A percentile compares a stretch with the other conserved stretches of the same genome.
Evolutionary conservation across 106 monocot species (phyloP).

Genomic region (Allium sativum): DNA sequence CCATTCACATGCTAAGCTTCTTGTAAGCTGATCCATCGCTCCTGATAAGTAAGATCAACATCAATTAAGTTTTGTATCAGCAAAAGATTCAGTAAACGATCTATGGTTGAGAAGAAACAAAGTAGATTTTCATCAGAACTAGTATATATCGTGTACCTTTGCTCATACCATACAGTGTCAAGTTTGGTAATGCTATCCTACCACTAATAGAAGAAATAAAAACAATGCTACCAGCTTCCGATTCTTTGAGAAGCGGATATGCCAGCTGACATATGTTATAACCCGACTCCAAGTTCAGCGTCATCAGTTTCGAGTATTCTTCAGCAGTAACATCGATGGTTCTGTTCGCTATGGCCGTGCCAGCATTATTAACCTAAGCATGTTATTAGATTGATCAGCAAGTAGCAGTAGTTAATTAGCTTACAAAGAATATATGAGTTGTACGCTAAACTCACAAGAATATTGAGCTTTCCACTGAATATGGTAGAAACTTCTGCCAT

Average conservation of each 20-base stretch:
- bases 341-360: neutral
- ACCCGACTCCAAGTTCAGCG: constrained; percentile 17
- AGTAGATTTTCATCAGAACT: no score
- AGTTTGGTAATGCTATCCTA: neutral
- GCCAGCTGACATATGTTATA: constrained; percentile 19
- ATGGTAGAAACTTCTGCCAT: constrained; percentile 19
- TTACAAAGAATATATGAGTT: no score
- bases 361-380: constrained; percentile 15
- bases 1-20: no score
- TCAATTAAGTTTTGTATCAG: no score
- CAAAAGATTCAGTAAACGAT: no score
- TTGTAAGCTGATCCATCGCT: no score
- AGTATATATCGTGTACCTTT: constrained; percentile 6
- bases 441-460: constrained; percentile 40
- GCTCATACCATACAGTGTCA: constrained; percentile 8
- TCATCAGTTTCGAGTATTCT: constrained; percentile 9
- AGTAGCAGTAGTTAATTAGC: no score
- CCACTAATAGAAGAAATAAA: constrained; percentile 15
- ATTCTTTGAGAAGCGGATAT: constrained; percentile 18
- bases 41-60: no score
- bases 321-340: neutral
- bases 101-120: no score
- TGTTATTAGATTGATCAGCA: no score
- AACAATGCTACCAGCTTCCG: constrained; percentile 13
- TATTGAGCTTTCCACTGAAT: constrained; percentile 69